Percentiles rank a stretch among this genome's conserved stretches.
phyloP scores from a whole-genome alignment of 306 rosid species.

The Cicer yamashitae region DNA sequence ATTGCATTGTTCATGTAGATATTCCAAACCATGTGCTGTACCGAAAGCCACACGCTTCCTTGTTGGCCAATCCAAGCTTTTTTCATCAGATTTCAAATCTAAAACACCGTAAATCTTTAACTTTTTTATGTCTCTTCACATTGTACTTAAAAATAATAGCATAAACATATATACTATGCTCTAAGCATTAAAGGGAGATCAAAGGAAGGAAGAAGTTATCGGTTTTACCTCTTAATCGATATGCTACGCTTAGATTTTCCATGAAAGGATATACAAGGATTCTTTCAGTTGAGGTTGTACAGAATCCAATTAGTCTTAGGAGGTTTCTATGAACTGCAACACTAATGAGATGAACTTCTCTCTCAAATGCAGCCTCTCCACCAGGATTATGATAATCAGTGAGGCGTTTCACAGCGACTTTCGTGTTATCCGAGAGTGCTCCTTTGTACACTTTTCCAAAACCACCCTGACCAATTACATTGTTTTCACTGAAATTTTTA shows the following conservation, averaged over 20 bases:
- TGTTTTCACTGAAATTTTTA: constrained; percentile 72
- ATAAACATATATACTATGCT: neutral
- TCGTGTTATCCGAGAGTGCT: constrained; percentile 68
- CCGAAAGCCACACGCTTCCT: constrained; percentile 60
- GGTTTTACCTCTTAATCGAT: constrained; percentile 77
- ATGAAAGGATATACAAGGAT: constrained; percentile 97
- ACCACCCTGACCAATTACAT: constrained; percentile 96
- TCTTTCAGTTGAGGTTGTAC: constrained; percentile 79
- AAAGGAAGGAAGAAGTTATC: constrained; percentile 5
- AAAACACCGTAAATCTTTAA: constrained; percentile 25
- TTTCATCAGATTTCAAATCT: constrained; percentile 59
- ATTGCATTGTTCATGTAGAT: constrained; percentile 86
- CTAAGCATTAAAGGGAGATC: neutral
- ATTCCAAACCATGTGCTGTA: constrained; percentile 73
- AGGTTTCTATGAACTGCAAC: constrained; percentile 94
- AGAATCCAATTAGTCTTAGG: constrained; percentile 81
- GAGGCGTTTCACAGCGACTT: constrained; percentile 87
- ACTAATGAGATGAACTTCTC: constrained; percentile 90
- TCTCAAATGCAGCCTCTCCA: constrained; percentile 88
- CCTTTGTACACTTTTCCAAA: constrained; percentile 97
- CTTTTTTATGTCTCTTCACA: constrained; percentile 1
- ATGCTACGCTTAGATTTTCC: constrained; percentile 90
- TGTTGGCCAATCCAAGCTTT: constrained; percentile 60
- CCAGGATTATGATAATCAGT: constrained; percentile 81
- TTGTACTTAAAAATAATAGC: neutral